Evolutionary conservation across 1,139 yeast genomes (phyloP), one percentile per base, ranked within the genome.

Genomic region (Waltiozyma solani): DNA sequence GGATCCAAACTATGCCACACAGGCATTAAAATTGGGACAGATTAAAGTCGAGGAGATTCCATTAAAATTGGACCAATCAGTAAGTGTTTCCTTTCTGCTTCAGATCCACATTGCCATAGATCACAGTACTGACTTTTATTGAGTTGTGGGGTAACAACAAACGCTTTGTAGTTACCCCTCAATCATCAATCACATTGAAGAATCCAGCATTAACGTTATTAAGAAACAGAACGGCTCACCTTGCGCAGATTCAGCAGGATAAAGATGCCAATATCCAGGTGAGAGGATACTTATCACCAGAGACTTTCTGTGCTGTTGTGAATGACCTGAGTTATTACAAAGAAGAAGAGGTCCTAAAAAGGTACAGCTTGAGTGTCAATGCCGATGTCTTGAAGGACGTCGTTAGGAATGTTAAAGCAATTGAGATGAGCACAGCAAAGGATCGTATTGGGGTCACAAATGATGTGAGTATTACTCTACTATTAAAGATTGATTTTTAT

Each of bases 21-120:
- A 44, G 26, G 43, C 41, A 4, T 26, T 30, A 8, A 39, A 40
- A 24, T 36, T 48, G n/a, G 46, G 37, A 3, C 35, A 36, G 5
- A 30, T 48, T 13, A 40, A 37, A 21, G 43, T 44, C 1, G 44
- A 46, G 14, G 52, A 47, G 34, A 32, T 47, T 6, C 53, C 53
- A 2, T 4, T 44, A 30, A 38, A 40, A 14, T 40, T 49, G 6
- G 52, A 48, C 33, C 40, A 44, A 40, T 47, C 42, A 27, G 46
- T 43, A 19, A 23, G 46, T 39, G 14, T 4, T 10, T 18, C 12
- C 9, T 7, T 21, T 14, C 15, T 10, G n/a, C 13, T 15, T 24
- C 23, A 8, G 17, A 11, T 11, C 8, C 20, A n/a, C 23, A 10
- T 21, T 21, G 23, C 7, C 23, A 7, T 21, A 21, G 23, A 21